Evolutionary conservation across 805 yeast genomes (phyloP).

Genomic region (Peterozyma xylosa): DNA sequence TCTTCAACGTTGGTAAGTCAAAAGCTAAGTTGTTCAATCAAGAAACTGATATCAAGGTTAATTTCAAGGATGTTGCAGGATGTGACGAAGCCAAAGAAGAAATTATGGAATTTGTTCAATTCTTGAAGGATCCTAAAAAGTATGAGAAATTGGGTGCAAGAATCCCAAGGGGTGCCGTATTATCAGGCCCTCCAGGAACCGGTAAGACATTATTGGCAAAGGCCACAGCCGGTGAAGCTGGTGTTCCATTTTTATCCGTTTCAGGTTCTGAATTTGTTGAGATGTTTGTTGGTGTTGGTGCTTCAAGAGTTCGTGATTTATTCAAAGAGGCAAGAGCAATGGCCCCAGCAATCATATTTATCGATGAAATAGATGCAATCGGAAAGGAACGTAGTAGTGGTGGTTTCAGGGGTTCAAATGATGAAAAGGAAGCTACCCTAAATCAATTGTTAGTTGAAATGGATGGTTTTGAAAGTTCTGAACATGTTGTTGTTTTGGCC

Average conservation of each 20-base stretch:
- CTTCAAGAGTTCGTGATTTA: constrained; percentile 93
- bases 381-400: constrained; percentile 88
- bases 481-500: constrained; percentile 93
- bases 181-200: constrained; percentile 99
- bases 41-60: constrained; percentile 83
- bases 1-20: constrained; percentile 79
- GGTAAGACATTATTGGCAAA: constrained; percentile 96
- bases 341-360: constrained; percentile 94
- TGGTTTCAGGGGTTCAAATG: constrained; percentile 74
- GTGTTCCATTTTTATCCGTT: constrained; percentile 92
- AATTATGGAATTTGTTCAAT: constrained; percentile 95
- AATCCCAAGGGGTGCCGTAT: constrained; percentile 95
- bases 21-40: constrained; percentile 88
- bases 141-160: constrained; percentile 93
- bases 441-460: constrained; percentile 95
- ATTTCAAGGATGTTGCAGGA: constrained; percentile 95
- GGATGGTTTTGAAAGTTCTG: constrained; percentile 92
- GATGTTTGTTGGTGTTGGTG: constrained; percentile 99
- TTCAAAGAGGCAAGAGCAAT: constrained; percentile 87
- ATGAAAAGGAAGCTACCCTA: constrained; percentile 93
- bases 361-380: constrained; percentile 99
- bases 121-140: constrained; percentile 82
- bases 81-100: constrained; percentile 95
- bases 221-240: constrained; percentile 99
- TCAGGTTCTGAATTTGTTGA: constrained; percentile 98